Evolutionary conservation across 2,329 filamentous ascomycete genomes (phyloP).

Genomic region (Colletotrichum horii): DNA sequence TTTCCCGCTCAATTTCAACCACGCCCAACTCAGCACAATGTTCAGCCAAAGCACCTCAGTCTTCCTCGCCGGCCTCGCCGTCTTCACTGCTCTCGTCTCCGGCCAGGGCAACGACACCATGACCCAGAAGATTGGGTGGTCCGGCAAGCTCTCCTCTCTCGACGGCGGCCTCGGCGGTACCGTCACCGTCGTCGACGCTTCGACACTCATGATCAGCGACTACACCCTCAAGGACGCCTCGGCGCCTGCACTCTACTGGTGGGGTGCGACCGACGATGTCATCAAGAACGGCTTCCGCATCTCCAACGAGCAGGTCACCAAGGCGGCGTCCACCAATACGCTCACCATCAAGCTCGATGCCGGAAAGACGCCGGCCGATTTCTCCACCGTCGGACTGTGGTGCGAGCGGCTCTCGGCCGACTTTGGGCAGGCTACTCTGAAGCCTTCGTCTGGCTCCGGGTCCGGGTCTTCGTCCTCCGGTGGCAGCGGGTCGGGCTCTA

Average conservation of each 20-base stretch:
- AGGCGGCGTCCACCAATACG: constrained; percentile 17
- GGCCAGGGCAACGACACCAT: background rate
- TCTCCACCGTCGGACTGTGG: background rate
- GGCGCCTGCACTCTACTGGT: constrained; percentile 32
- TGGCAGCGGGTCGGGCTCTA: background rate
- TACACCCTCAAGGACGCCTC: constrained; percentile 29
- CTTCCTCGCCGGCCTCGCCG: constrained; percentile 7
- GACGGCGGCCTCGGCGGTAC: constrained; percentile 30
- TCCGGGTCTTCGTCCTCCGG: background rate
- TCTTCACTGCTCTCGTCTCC: constrained; percentile 3
- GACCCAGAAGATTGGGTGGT: constrained; percentile 18
- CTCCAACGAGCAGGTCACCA: constrained; percentile 26
- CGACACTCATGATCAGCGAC: constrained; percentile 22
- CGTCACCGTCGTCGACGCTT: constrained; percentile 26
- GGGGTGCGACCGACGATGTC: constrained; percentile 24
- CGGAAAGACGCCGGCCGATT: constrained; percentile 27
- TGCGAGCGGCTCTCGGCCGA: background rate
- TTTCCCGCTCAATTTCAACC: background rate
- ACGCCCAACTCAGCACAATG: background rate
- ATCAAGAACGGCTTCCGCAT: constrained; percentile 30
- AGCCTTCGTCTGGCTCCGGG: background rate
- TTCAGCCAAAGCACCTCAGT: background rate
- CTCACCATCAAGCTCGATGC: constrained; percentile 27
- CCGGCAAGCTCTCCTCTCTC: constrained; percentile 24
- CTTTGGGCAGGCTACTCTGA: background rate